Base-by-base conservation (phyloP, 495 filamentous ascomycete species). In the Penicillium dipodomyicola region DNA sequence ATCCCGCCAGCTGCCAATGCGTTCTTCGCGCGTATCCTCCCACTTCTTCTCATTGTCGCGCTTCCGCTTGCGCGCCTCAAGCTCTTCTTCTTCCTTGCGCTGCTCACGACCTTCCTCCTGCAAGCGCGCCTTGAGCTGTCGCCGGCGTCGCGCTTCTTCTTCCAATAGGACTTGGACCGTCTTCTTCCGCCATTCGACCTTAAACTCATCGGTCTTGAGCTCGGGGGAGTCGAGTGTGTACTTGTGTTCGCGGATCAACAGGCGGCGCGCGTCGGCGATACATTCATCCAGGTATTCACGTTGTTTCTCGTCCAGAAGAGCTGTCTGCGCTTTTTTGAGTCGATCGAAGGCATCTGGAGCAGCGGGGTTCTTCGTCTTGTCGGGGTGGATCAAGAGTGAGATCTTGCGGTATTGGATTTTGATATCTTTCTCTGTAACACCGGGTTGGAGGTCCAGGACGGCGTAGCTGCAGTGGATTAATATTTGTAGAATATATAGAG, bases 291-390 rank as follows among this genome's bases (percentile, higher is more conserved):
- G 87, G 22, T 80, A 83, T 52, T 79, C 79, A 53, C 94, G 91
- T 60, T 88, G 80, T 75, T 96, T 96, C 75, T 96, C 93, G 72
- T 99, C 95, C 77, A 96, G 86, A 8, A 99, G 84, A 58, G 88
- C 83, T 1, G 84, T 88, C 64, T 97, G 90, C 10, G 94, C 94
- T 71, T 97, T 96, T 69, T 96, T 96, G 5, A 99, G 84, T 2
- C 91, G 86, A 75, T 99, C 94, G 70, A 99, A 99, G 60, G 94
- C 95, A 64, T 97, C 92, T 1, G 94, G 93, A 9, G 94, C 94
- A 29, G 78, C 80, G 1, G 90, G 89, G 70, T 99, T 97, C 61
- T 84, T 85, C 49, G 95, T 97, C 74, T 97, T 97, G 76, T 99
- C 94, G 11, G 94, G 94, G 77, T 99, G 94, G 77, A 99, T 97